Base-by-base conservation (phyloP, 352 stramenopile species). In the Phytophthora megakarya region DNA sequence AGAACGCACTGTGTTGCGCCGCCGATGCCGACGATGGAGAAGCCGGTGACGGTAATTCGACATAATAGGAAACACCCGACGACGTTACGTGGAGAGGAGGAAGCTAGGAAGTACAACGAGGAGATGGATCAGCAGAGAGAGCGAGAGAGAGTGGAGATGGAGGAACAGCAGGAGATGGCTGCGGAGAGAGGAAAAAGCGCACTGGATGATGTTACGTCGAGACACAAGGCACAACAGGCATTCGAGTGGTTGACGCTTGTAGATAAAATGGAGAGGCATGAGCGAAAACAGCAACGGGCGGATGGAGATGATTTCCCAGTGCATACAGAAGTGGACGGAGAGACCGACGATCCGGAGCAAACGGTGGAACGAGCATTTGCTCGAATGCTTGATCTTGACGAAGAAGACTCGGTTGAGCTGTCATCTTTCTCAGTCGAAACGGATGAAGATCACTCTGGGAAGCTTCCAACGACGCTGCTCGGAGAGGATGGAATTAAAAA, bases 161-260 rank as follows among this genome's bases (percentile, higher is more conserved):
- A 89, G 61, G 39, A 78, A 43, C 65, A 86, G 37, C 8, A 51
- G 6, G 62, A 77, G 26, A 73, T 57, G n/a, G 80, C 76, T 0
- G 57, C 40, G 3, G 45, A 75, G 7, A 75, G 84, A 18, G 84
- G 81, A 0, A 55, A 66, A 43, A 19, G 64, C 4, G 84, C 81
- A 3, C 33, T 78, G 11, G 49, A 82, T 9, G 26, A 67, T 6
- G 53, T 79, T 10, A 57, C 66, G 26, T 75, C 71, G 4, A 73
- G 61, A 5, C 50, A 75, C 15, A 62, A 81, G 21, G 81, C 76
- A 7, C 61, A 76, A 33, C 62, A 80, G 22, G 77, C 73, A 2
- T 45, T 93, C 23, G 62, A 85, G 39, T 90, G 80, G 80, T 61
- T 93, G 3, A 56, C 70, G 6, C 43, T 77, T 9, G 52, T 88